These are phyloP conservation scores for Taphrina flavorubra DNA, from an alignment of 1,139 yeast genomes.

Conservation along the genomic window DNA sequence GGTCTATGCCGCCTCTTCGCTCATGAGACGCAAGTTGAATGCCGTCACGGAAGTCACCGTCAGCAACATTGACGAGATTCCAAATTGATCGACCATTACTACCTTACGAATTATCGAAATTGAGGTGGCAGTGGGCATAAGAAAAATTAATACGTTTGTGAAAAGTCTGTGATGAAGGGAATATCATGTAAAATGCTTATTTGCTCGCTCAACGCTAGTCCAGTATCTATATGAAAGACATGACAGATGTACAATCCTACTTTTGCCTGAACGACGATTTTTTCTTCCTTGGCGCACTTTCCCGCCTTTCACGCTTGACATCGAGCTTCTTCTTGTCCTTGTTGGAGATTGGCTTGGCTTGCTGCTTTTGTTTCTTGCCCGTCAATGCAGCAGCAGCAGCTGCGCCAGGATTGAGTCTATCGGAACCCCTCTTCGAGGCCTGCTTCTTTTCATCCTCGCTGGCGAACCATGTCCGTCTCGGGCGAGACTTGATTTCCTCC, in stretches of 20 bases:
- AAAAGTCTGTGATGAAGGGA: no score
- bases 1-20: constrained; percentile 7
- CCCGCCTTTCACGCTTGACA: constrained; percentile 27
- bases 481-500: constrained; percentile 84
- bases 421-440: constrained; percentile 24
- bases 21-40: constrained; percentile 1
- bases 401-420: constrained; percentile 30
- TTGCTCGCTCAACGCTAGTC: no score
- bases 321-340: constrained; percentile 40
- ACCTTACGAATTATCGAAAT: no score
- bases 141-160: no score
- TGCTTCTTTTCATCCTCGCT: constrained; percentile 69
- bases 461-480: constrained; percentile 97
- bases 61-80: constrained; percentile 25
- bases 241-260: background rate
- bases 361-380: constrained; percentile 13
- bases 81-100: background rate
- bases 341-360: constrained; percentile 33
- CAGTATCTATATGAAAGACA: no score
- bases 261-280: constrained; percentile 30
- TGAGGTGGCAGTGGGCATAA: no score
- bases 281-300: constrained; percentile 25
- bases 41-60: constrained; percentile 17
- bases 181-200: no score
- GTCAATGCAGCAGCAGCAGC: background rate